These are phyloP conservation scores for Cenchrus purpureus DNA, from an alignment of 176 grass and related monocot genomes.

Conservation along the genomic window DNA sequence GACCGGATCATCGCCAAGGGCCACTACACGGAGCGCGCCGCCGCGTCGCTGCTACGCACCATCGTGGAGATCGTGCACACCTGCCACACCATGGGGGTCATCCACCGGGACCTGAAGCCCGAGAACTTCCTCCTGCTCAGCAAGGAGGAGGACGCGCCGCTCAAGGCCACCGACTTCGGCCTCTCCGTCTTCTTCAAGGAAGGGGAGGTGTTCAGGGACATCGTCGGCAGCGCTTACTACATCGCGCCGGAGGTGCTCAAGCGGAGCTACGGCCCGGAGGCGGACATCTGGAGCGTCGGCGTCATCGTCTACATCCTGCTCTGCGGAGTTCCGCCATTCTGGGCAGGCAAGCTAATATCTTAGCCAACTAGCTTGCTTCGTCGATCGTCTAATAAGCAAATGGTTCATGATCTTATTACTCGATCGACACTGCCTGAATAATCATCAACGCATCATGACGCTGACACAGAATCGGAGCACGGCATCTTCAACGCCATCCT, in stretches of 20 bases:
- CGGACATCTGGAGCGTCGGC: slow-evolving; percentile 84
- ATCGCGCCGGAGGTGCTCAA: slow-evolving; percentile 87
- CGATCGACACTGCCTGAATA: too few species aligned
- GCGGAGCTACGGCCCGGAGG: slow-evolving; percentile 73
- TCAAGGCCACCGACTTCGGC: slow-evolving; percentile 85
- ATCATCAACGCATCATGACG: not conserved
- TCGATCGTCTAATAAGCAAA: not conserved
- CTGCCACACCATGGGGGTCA: slow-evolving; percentile 91
- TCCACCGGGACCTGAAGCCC: slow-evolving; percentile 92
- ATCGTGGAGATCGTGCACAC: slow-evolving; percentile 93
- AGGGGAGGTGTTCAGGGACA: slow-evolving; percentile 89
- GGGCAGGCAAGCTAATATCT: slow-evolving; percentile 49
- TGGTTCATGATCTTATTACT: not conserved
- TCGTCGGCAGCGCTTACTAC: slow-evolving; percentile 87
- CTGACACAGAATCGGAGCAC: slow-evolving; percentile 66
- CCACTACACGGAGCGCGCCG: slow-evolving; percentile 86
- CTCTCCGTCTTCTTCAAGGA: slow-evolving; percentile 93
- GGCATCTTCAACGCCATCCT: slow-evolving; percentile 86
- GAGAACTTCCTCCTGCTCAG: slow-evolving; percentile 90
- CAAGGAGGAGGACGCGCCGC: slow-evolving; percentile 74
- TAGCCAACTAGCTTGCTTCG: not conserved
- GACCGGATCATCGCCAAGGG: slow-evolving; percentile 84
- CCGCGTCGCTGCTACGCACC: slow-evolving; percentile 65
- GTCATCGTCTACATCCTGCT: slow-evolving; percentile 84
- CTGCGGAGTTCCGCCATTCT: slow-evolving; percentile 77